phyloP scores from a whole-genome alignment of 2,329 filamentous ascomycete species.

The Curvularia hawaiiensis region DNA sequence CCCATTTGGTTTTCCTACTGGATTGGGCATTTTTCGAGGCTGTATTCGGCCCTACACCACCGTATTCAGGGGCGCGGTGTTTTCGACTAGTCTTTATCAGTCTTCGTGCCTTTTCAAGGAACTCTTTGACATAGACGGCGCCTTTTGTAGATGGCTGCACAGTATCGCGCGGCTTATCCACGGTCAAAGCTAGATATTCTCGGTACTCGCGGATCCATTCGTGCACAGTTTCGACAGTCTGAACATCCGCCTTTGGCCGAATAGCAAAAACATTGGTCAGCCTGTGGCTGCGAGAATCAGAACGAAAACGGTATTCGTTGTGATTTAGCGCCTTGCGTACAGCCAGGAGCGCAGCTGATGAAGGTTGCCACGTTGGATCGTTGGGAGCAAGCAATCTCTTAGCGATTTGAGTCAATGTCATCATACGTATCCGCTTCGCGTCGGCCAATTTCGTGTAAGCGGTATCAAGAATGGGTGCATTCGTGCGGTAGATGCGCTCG shows the following conservation, averaged over 20 bases:
- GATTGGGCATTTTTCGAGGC: constrained; percentile 9
- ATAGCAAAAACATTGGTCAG: constrained; percentile 67
- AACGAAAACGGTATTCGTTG: constrained; percentile 66
- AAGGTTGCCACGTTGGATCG: constrained; percentile 35
- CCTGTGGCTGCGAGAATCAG: constrained; percentile 55
- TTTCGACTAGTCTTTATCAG: constrained; percentile 50
- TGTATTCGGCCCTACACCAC: constrained; percentile 49
- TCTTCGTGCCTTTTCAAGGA: constrained; percentile 48
- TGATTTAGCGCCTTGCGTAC: constrained; percentile 68
- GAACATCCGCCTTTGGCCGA: constrained; percentile 60
- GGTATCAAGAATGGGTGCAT: constrained; percentile 55
- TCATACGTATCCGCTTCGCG: constrained; percentile 50
- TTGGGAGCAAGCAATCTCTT: constrained; percentile 45
- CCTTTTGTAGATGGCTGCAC: constrained; percentile 20
- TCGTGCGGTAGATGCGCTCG: constrained; percentile 54
- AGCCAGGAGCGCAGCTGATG: constrained; percentile 65
- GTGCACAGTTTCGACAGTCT: constrained; percentile 58
- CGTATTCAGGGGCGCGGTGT: constrained; percentile 40
- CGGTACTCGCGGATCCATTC: constrained; percentile 60
- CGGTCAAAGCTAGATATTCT: constrained; percentile 49
- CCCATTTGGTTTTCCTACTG: constrained; percentile 21
- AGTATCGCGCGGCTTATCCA: constrained; percentile 4
- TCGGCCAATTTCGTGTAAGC: constrained; percentile 56
- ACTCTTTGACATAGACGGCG: constrained; percentile 41
- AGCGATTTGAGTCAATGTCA: constrained; percentile 55